Evolutionary conservation across 2,329 filamentous ascomycete genomes (phyloP), one percentile per base, ranked within the genome.

Genomic region (Nectriaceae sp.): DNA sequence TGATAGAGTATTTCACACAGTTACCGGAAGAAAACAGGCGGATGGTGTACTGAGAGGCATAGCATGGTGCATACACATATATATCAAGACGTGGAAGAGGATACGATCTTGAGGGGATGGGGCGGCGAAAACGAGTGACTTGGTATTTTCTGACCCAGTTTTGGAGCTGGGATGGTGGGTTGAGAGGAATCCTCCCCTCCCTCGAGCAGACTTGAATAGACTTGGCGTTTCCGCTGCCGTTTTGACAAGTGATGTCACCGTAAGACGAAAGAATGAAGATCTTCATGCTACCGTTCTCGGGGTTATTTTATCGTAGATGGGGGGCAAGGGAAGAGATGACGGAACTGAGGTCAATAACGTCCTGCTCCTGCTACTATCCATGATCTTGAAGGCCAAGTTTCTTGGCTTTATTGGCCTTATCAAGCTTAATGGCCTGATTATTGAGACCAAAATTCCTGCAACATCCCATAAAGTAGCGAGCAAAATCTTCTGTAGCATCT

Each of bases 1-100:
- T 54, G 50, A 67, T 67, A 67, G 65, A 67, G 52, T 49, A 48
- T 60, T 59, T 53, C 48, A 54, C 50, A 56, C 49, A 35, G n/a
- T 54, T 50, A 44, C 47, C 47, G 43, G 29, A 59, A 58, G 55
- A 60, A 55, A 50, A 57, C 47, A 49, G 60, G 47, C 57, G 51
- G 49, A 16, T 44, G 54, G 49, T 37, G 49, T 49, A 42, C 48
- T 50, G 42, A 56, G 52, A 49, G 50, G 52, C 57, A 60, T 54
- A 50, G 46, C 50, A 55, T 46, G 49, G 50, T 61, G 56, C 47
- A 57, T 50, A 56, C 43, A 29, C 13, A 29, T 29, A n/a, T n/a
- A n/a, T n/a, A 56, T 48, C 40, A 50, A 52, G 54, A 46, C 15
- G 35, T 39, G 47, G 46, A 52, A 43, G 44, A 31, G 40, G 40